Conservation (phyloP, 148 eudicot species). For the Oxyria digyna region DNA sequence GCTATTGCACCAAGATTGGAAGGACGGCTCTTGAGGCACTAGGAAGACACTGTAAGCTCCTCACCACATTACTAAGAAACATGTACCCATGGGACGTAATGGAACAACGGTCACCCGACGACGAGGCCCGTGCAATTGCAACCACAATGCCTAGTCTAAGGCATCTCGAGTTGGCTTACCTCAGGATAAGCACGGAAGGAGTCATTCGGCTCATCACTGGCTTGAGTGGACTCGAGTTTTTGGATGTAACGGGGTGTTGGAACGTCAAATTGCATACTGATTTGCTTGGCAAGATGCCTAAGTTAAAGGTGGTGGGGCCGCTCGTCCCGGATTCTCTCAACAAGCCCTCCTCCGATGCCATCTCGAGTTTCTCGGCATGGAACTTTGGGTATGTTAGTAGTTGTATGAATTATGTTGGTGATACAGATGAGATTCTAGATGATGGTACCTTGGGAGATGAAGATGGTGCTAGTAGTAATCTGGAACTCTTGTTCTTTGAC, state of each 20-base stretch:
- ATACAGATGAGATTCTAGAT: slow-evolving; percentile 18
- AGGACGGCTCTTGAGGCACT: slow-evolving; percentile 38
- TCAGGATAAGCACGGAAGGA: slow-evolving; percentile 33
- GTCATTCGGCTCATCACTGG: slow-evolving; percentile 24
- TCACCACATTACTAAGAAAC: slow-evolving; percentile 32
- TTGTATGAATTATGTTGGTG: slow-evolving; percentile 19
- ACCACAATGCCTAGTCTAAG: slow-evolving; percentile 64
- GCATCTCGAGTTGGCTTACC: slow-evolving; percentile 62
- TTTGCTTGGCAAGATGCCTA: slow-evolving; percentile 22
- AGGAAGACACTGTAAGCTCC: slow-evolving; percentile 41
- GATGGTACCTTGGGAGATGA: slow-evolving; percentile 30
- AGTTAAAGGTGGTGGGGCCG: slow-evolving; percentile 57
- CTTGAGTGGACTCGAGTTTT: slow-evolving; percentile 38
- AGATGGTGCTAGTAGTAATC: slow-evolving; percentile 22
- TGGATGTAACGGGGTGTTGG: slow-evolving; percentile 77
- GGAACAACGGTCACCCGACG: slow-evolving; percentile 40
- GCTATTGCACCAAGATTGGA: slow-evolving; percentile 56
- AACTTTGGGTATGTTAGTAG: slow-evolving; percentile 22
- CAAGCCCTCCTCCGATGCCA: slow-evolving; percentile 15
- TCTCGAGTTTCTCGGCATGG: slow-evolving; percentile 29
- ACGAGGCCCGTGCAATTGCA: slow-evolving; percentile 65
- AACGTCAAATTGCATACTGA: slow-evolving; percentile 48
- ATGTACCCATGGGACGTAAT: slow-evolving; percentile 58
- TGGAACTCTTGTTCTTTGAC: slow-evolving; percentile 35
- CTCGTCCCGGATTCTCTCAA: slow-evolving; percentile 13